Conservation (phyloP, 257 asterid genomes). For the Plantago major region DNA sequence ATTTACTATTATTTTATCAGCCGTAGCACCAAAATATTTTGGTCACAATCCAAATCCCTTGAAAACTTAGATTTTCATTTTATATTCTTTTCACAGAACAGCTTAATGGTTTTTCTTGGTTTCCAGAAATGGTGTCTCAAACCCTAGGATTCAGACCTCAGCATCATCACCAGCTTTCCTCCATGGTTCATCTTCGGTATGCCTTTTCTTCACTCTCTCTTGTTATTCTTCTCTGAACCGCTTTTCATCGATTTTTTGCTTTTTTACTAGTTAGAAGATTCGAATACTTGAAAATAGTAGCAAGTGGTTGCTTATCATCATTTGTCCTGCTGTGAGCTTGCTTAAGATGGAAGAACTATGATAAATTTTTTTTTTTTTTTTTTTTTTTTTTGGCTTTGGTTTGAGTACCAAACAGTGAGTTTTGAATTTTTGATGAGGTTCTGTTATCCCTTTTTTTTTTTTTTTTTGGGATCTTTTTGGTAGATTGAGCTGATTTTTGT, state of each 20-base stretch:
- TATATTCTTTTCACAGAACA: no score
- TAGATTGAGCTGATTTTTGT: neutral
- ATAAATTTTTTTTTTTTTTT: neutral
- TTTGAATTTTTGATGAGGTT: neutral
- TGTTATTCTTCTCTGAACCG: neutral
- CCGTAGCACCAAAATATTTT: neutral
- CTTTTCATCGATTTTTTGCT: neutral
- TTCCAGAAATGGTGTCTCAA: slow-evolving; percentile 24
- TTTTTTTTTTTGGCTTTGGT: neutral
- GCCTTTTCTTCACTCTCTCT: slow-evolving; percentile 8
- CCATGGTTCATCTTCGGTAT: slow-evolving; percentile 34
- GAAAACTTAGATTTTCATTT: neutral
- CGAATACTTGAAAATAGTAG: no score
- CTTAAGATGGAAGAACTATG: no score
- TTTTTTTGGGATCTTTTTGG: neutral
- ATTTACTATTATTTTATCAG: neutral
- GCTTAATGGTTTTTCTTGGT: slow-evolving; percentile 1
- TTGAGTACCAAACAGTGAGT: no score
- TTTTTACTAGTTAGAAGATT: no score
- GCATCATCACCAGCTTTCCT: slow-evolving; percentile 12
- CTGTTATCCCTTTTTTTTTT: neutral
- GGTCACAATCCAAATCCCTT: slow-evolving; percentile 24
- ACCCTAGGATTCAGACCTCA: slow-evolving; percentile 27
- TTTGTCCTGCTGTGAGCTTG: neutral
- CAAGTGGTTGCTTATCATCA: neutral